Conservation (phyloP, 768 basidiomycete species). For the Tylopilus balloui region DNA sequence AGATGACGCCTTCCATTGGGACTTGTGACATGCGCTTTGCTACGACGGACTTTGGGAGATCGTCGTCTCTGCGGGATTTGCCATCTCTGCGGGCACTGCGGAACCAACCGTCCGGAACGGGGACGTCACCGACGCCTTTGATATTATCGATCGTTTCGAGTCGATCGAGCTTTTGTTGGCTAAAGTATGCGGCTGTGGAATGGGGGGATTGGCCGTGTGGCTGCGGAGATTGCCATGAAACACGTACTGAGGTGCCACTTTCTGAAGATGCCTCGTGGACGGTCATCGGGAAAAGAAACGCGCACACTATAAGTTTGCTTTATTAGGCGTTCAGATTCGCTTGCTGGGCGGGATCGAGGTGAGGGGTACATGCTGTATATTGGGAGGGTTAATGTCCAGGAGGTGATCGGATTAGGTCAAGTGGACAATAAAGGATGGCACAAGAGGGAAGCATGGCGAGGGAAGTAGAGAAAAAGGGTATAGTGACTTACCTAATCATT, state of each 20-base stretch:
- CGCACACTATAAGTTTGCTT: slow-evolving; percentile 54
- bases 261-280: slow-evolving; percentile 38
- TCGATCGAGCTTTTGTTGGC: slow-evolving; percentile 66
- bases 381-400: slow-evolving; percentile 14
- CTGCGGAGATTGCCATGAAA: slow-evolving; percentile 32
- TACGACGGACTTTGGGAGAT: slow-evolving; percentile 48
- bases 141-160: slow-evolving; percentile 71
- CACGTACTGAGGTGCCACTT: slow-evolving; percentile 53
- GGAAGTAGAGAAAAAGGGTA: slow-evolving; percentile 6
- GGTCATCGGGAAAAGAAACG: slow-evolving; percentile 43
- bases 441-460: slow-evolving; percentile 19
- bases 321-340: slow-evolving; percentile 42
- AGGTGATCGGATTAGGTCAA: slow-evolving; percentile 33
- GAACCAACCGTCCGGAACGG: slow-evolving; percentile 75
- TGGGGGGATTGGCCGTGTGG: slow-evolving; percentile 6
- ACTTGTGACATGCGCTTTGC: slow-evolving; percentile 33
- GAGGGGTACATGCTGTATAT: slow-evolving; percentile 35
- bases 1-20: slow-evolving; percentile 28
- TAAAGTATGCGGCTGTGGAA: slow-evolving; percentile 74
- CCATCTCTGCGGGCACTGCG: slow-evolving; percentile 72
- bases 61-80: slow-evolving; percentile 35
- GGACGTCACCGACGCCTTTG: slow-evolving; percentile 57
- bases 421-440: slow-evolving; percentile 1
- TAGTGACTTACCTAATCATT: slow-evolving; percentile 54
- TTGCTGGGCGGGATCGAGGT: slow-evolving; percentile 37